Evolutionary conservation across 805 yeast genomes (phyloP).

Genomic region (Pichia membranifaciens): DNA sequence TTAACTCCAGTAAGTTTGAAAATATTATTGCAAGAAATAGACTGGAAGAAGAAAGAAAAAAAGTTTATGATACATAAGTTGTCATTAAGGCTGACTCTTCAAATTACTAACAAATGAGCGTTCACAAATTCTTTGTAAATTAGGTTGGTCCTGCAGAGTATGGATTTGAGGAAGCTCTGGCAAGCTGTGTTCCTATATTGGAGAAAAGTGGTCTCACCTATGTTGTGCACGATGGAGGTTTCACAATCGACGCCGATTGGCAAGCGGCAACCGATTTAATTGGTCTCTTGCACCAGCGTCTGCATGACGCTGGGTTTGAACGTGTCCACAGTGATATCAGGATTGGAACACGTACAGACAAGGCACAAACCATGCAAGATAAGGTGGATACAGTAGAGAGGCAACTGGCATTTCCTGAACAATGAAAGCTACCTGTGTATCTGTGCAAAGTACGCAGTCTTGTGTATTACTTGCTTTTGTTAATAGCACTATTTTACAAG

Average conservation of each 20-base stretch:
- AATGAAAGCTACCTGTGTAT: no score
- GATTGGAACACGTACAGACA: slow-evolving; percentile 79
- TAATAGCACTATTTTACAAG: no score
- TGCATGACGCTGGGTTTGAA: slow-evolving; percentile 65
- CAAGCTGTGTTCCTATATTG: slow-evolving; percentile 58
- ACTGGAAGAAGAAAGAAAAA: no score
- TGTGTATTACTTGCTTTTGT: no score
- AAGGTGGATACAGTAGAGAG: slow-evolving; percentile 60
- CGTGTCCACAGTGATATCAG: slow-evolving; percentile 81
- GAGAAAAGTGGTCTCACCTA: slow-evolving; percentile 56
- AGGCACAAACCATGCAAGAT: slow-evolving; percentile 64
- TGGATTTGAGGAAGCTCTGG: slow-evolving; percentile 74
- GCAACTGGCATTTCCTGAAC: slow-evolving; percentile 31
- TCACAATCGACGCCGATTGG: slow-evolving; percentile 84
- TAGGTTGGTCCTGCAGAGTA: slow-evolving; percentile 73
- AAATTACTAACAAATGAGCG: no score
- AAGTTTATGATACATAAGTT: no score
- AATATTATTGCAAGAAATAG: no score
- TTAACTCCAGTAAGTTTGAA: slow-evolving; percentile 66
- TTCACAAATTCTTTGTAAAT: no score
- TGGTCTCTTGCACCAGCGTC: slow-evolving; percentile 66
- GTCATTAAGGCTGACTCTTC: no score
- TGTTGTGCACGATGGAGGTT: slow-evolving; percentile 84
- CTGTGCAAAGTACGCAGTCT: no score
- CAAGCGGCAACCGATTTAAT: slow-evolving; percentile 71